A percentile compares a stretch with the other conserved stretches of the same genome.
phyloP scores from a whole-genome alignment of 257 asterid species.

The Perilla frutescens region DNA sequence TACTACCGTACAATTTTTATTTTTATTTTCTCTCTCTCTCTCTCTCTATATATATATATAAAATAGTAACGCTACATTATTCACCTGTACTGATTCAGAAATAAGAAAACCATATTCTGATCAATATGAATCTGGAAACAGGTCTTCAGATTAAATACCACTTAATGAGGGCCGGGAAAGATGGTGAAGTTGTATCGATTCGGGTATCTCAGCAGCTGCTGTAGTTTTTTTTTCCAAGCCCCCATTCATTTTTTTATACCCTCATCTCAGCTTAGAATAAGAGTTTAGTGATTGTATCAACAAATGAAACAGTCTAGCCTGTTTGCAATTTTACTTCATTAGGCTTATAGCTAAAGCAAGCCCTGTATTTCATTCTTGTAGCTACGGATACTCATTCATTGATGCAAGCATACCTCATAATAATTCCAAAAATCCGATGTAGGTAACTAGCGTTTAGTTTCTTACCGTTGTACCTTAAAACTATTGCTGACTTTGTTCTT shows the following conservation, averaged over 20 bases:
- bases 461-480: no score
- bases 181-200: conserved; percentile 79
- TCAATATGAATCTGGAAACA: conserved; percentile 41
- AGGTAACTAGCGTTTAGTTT: no score
- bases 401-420: no score
- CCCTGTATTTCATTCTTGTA: neutral
- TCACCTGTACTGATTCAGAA: neutral
- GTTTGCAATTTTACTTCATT: conserved; percentile 14
- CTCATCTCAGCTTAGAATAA: conserved; percentile 21
- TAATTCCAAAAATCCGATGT: no score
- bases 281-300: neutral
- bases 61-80: neutral
- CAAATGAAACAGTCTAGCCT: neutral
- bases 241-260: conserved; percentile 20
- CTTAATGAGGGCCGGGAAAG: conserved; percentile 80
- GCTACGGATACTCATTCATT: no score
- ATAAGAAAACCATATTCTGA: conserved; percentile 24
- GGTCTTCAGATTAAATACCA: conserved; percentile 82
- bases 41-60: no score
- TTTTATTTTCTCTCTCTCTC: neutral
- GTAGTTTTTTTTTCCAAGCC: conserved; percentile 32
- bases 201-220: conserved; percentile 92
- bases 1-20: no score
- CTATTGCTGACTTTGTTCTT: no score
- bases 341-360: conserved; percentile 5